Evolutionary conservation across 345 rosid genomes (phyloP).

Genomic region (Stellera chamaejasme): DNA sequence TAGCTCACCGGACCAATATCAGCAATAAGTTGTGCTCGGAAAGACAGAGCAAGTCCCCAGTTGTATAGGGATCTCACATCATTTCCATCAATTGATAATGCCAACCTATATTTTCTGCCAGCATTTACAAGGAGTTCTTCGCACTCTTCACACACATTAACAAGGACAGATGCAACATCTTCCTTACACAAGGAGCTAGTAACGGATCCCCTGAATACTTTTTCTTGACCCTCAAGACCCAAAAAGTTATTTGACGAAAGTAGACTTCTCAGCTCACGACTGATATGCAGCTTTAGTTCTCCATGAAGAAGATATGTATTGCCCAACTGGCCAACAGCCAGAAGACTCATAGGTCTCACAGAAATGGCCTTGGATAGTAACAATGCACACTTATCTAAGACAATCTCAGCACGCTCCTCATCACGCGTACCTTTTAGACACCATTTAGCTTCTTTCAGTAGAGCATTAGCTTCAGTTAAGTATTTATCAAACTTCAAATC

Average conservation of each 20-base stretch:
- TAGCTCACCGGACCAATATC: constrained; percentile 60
- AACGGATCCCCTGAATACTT: constrained; percentile 21
- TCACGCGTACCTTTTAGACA: constrained; percentile 23
- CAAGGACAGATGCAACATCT: constrained; percentile 33
- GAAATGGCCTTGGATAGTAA: constrained; percentile 41
- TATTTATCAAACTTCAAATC: constrained; percentile 43
- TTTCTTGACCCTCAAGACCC: constrained; percentile 18
- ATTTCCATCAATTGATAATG: constrained; percentile 52
- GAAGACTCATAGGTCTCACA: constrained; percentile 62
- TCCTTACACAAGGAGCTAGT: constrained; percentile 23
- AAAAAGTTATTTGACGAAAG: constrained; percentile 28
- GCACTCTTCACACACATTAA: constrained; percentile 53
- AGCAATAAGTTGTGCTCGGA: constrained; percentile 65
- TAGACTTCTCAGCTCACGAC: constrained; percentile 50
- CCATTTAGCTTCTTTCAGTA: constrained; percentile 46
- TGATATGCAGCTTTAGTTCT: constrained; percentile 46
- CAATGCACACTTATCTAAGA: constrained; percentile 35
- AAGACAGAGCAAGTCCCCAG: constrained; percentile 74
- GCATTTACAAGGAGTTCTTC: constrained; percentile 64
- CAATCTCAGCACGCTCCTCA: constrained; percentile 37
- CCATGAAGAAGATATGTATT: constrained; percentile 72
- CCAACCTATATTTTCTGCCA: constrained; percentile 55
- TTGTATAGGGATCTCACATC: constrained; percentile 60
- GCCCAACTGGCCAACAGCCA: constrained; percentile 68
- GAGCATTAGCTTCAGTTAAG: constrained; percentile 45